Conservation (phyloP, 2,329 filamentous ascomycete genomes). For the Dothideomycetidae sp. region DNA sequence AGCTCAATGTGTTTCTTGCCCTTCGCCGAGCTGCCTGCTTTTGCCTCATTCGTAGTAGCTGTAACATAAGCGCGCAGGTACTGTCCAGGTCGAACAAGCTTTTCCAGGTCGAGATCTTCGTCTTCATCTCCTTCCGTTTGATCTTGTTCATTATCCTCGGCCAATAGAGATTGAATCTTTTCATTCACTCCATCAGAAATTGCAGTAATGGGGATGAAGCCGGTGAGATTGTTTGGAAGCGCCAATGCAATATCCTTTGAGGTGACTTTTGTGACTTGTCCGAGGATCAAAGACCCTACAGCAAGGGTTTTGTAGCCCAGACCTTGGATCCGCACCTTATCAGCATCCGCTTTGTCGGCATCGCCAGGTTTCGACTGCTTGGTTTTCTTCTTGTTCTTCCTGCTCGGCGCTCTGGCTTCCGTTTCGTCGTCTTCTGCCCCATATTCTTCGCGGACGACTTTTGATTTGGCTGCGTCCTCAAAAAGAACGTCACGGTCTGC, state of each 20-base stretch:
- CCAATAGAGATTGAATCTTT: constrained; percentile 53
- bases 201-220: constrained; percentile 83
- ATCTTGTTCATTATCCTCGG: constrained; percentile 44
- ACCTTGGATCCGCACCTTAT: constrained; percentile 59
- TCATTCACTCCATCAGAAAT: constrained; percentile 68
- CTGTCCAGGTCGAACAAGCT: constrained; percentile 70
- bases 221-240: constrained; percentile 82
- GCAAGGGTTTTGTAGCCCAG: constrained; percentile 66
- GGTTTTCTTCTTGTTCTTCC: constrained; percentile 39
- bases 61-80: constrained; percentile 75
- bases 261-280: constrained; percentile 71
- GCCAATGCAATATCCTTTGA: constrained; percentile 64
- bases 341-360: constrained; percentile 29
- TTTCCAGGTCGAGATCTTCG: constrained; percentile 52
- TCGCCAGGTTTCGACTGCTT: constrained; percentile 29
- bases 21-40: constrained; percentile 38
- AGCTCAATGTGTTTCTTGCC: constrained; percentile 73
- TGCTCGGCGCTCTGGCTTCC: constrained; percentile 28
- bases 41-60: constrained; percentile 57
- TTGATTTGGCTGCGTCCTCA: constrained; percentile 55
- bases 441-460: constrained; percentile 37
- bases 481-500: constrained; percentile 84
- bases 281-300: constrained; percentile 75
- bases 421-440: constrained; percentile 26
- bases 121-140: constrained; percentile 38